Percentiles rank a stretch among this genome's conserved stretches.
phyloP scores from a whole-genome alignment of 345 rosid genomes.

The Conringia planisiliqua region DNA sequence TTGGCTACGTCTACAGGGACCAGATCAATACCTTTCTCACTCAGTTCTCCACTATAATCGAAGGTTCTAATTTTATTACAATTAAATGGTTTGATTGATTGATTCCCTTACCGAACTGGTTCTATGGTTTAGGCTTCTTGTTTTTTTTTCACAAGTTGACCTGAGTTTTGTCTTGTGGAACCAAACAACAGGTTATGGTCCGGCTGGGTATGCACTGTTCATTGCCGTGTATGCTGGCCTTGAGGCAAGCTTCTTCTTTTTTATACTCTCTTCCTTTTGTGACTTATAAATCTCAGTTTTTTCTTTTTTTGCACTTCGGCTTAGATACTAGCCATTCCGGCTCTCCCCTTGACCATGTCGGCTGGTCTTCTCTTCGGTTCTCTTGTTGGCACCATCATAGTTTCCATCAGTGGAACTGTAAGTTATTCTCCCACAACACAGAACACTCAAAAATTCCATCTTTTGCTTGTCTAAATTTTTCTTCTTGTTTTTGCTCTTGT shows the following conservation, averaged over 20 bases:
- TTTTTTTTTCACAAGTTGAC: slow-evolving; percentile 2
- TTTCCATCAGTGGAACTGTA: slow-evolving; percentile 98
- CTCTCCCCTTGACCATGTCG: slow-evolving; percentile 94
- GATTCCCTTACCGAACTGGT: too few relatives aligned
- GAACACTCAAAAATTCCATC: background rate
- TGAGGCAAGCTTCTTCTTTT: slow-evolving; percentile 54
- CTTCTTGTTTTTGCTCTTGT: slow-evolving; percentile 7
- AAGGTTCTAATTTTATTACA: slow-evolving; percentile 43
- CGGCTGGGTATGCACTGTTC: slow-evolving; percentile 92
- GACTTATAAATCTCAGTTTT: background rate
- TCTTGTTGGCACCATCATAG: slow-evolving; percentile 78
- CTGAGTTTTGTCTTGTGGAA: slow-evolving; percentile 7
- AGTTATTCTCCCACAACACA: slow-evolving; percentile 26
- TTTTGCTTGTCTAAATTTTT: slow-evolving; percentile 16
- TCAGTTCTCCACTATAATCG: slow-evolving; percentile 79
- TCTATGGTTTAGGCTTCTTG: background rate
- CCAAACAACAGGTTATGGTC: slow-evolving; percentile 75
- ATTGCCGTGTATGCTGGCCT: slow-evolving; percentile 91
- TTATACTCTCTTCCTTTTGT: background rate
- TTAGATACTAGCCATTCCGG: slow-evolving; percentile 93
- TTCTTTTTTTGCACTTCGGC: background rate
- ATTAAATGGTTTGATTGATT: background rate
- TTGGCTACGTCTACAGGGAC: slow-evolving; percentile 74
- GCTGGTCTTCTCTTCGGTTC: slow-evolving; percentile 99
- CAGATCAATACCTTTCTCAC: slow-evolving; percentile 76